These are phyloP conservation scores for Phanerodontia chrysosporium DNA, from an alignment of 768 basidiomycete species.

Conservation along the genomic window DNA sequence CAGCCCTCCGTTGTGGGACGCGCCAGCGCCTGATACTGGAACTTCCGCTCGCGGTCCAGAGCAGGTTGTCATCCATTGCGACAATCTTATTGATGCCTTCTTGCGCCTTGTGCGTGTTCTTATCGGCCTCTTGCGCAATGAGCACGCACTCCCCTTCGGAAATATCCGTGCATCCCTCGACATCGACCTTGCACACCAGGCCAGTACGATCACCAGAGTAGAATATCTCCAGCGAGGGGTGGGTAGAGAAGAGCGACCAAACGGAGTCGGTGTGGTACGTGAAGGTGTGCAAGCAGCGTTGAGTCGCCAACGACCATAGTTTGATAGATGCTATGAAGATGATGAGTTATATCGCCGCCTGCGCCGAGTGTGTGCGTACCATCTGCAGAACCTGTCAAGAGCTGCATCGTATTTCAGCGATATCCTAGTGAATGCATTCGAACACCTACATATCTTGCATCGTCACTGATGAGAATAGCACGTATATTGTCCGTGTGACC, in stretches of 20 bases:
- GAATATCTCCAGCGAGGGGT: constrained; percentile 83
- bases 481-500: constrained; percentile 98
- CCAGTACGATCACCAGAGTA: constrained; percentile 94
- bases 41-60: constrained; percentile 88
- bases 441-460: constrained; percentile 78
- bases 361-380: constrained; percentile 28
- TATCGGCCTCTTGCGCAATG: constrained; percentile 64
- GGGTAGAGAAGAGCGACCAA: constrained; percentile 87
- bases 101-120: constrained; percentile 27
- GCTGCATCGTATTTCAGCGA: constrained; percentile 33
- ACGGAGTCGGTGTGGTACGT: constrained; percentile 92
- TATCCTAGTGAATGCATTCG: background rate
- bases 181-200: constrained; percentile 87
- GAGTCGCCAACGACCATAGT: constrained; percentile 88
- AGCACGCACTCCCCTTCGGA: constrained; percentile 88
- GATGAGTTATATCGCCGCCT: constrained; percentile 9
- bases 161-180: constrained; percentile 75
- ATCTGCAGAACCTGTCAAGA: constrained; percentile 84
- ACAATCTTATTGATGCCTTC: constrained; percentile 83
- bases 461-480: constrained; percentile 83
- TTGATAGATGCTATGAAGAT: constrained; percentile 64
- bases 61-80: constrained; percentile 73
- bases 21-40: constrained; percentile 83
- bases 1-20: constrained; percentile 48
- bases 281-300: constrained; percentile 93